Evolutionary conservation across 805 yeast genomes (phyloP), one percentile per base, ranked within the genome.

Genomic region (Naumovozyma castellii): DNA sequence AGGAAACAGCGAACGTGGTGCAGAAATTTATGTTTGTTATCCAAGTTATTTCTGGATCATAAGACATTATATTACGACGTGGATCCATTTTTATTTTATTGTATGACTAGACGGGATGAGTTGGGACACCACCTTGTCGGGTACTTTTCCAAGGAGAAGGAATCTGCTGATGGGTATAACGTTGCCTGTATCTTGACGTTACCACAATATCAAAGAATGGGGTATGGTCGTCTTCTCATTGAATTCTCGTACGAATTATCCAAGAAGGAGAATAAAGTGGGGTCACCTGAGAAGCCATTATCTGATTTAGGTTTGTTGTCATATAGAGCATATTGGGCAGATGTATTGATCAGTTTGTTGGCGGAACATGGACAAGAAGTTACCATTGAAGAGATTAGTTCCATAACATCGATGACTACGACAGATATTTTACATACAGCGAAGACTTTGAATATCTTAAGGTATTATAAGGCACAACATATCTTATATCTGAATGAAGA

Each of bases 1-100:
- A 70, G 96, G 42, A 83, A 84, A 49, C 98, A 92, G 65, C 71
- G 97, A 47, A 83, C 95, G 0, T 92, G 97, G 97, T 92, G 99
- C 62, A 76, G 98, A 47, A 92, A 92, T 59, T 69, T 92, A 42
- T 92, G 97, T 69, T 67, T 92, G 41, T 63, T 92, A n/a, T 79
- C 87, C 0, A 92, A 92, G 59, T 66, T 92, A 40, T 92, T 92
- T 54, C 67, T 92, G 54, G 98, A 92, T 65, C 98, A 92, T 68
- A 92, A 92, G 59, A 87, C 98, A 0, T 71, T 92, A 29, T 92
- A 92, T 64, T 92, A 92, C 59, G 99, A 92, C 59, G 99, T 92
- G 36, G 99, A 92, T 60, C 99, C 99, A 3, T 92, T 92, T 51
- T 65, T 92, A 51, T 92, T 92, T 57, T 92, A 92, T 59, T 84